Evolutionary conservation across 768 basidiomycete species (phyloP), one percentile per base, ranked within the genome.

Genomic region (Suillus paluster): DNA sequence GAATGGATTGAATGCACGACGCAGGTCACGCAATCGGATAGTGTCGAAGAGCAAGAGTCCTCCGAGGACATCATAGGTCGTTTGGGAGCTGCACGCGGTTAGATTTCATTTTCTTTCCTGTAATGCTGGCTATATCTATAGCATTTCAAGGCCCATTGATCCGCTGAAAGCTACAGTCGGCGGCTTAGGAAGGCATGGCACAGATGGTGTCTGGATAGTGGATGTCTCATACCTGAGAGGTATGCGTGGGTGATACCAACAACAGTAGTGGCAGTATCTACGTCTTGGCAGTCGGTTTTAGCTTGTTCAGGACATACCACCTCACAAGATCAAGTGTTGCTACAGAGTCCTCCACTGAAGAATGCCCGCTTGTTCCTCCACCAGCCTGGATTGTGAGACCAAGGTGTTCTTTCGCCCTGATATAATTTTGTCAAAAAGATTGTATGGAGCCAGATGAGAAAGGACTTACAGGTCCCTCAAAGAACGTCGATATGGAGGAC

Each of bases 311-410:
- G 54, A 96, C 78, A 74, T 89, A 86, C 89, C 90, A 95, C 63
- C 89, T 83, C 23, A 98, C 89, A 21, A 97, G 85, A 68, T 99
- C 91, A 44, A 99, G 81, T 2, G 97, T 94, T 1, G 94, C 92
- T 25, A 86, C 75, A 1, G 95, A 94, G 76, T 99, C 97, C 74
- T 96, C 95, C 1, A 92, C 80, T 0, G 94, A 95, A 54, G 91
- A 94, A 78, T 99, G 97, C 3, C 96, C 96, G 8, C 81, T 80
- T 14, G 84, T 82, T 8, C 85, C 86, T 34, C 83, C 91, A 27
- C 91, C 91, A 12, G 84, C 83, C 73, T 99, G 97, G 59, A 99
- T 98, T 61, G 83, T 81, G 64, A 84, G 83, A 17, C 89, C 88
- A 17, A 99, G 81, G 68, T 91, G 85, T 70, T 96, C 94, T 63